Evolutionary conservation across 805 yeast genomes (phyloP).

Genomic region (Candida jianshihensis): DNA sequence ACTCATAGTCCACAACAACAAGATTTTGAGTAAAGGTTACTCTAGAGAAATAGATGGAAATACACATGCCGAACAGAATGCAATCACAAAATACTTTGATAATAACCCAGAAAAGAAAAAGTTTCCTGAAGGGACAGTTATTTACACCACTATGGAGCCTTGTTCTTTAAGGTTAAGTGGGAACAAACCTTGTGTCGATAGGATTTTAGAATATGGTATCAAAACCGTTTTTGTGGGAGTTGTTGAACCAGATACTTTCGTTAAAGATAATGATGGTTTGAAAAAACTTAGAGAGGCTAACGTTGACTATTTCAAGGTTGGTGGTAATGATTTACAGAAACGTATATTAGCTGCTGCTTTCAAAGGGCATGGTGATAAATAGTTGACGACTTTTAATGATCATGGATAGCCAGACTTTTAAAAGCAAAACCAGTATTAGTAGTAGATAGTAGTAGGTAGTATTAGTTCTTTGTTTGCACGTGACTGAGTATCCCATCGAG

Average conservation of each 20-base stretch:
- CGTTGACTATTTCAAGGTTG: constrained; percentile 72
- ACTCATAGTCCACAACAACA: constrained; percentile 56
- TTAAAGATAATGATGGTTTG: constrained; percentile 65
- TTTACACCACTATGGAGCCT: constrained; percentile 97
- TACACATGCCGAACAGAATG: constrained; percentile 97
- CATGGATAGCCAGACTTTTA: not conserved
- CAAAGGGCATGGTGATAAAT: constrained; percentile 70
- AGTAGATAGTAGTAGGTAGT: not conserved
- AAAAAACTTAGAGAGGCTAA: constrained; percentile 46
- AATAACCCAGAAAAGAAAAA: constrained; percentile 25
- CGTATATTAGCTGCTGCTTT: constrained; percentile 62
- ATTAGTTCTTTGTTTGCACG: not conserved
- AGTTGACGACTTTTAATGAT: too few relatives aligned
- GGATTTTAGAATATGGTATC: constrained; percentile 55
- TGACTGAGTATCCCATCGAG: too few relatives aligned
- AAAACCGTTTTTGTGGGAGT: constrained; percentile 86
- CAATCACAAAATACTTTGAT: constrained; percentile 63
- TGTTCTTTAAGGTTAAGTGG: constrained; percentile 88
- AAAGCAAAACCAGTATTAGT: too few relatives aligned
- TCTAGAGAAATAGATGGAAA: constrained; percentile 91
- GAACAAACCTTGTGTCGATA: constrained; percentile 78
- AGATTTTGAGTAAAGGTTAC: constrained; percentile 72
- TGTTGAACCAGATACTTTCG: constrained; percentile 82
- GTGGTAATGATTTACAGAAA: constrained; percentile 50
- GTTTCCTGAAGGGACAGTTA: constrained; percentile 69